A percentile compares a stretch with the other conserved stretches of the same genome.
Conservation (phyloP, 345 rosid genomes). For the Aquilaria malaccensis region DNA sequence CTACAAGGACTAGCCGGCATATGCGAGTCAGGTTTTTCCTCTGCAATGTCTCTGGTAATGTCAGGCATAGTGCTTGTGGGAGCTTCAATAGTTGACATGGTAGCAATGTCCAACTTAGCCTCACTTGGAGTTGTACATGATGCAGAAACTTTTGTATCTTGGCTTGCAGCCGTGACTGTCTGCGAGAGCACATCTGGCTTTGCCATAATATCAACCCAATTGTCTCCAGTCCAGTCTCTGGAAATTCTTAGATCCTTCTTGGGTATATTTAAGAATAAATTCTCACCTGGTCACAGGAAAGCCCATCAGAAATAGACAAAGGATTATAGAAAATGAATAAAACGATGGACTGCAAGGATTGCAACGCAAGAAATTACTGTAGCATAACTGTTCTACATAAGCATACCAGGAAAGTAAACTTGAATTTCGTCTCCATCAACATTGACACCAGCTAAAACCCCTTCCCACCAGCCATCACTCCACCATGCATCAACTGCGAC, state of each 20-base stretch:
- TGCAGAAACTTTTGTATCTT: constrained; percentile 38
- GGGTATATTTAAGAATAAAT: constrained; percentile 40
- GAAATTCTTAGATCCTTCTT: constrained; percentile 63
- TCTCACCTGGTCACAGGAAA: constrained; percentile 51
- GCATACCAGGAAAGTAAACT: constrained; percentile 73
- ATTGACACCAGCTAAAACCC: constrained; percentile 47
- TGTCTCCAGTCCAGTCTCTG: constrained; percentile 71
- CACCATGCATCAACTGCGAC: constrained; percentile 96
- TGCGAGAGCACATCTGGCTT: constrained; percentile 54
- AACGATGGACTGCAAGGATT: neutral
- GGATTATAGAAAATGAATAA: constrained; percentile 6
- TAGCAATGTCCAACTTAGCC: constrained; percentile 21
- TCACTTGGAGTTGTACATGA: constrained; percentile 39
- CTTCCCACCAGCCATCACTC: constrained; percentile 99
- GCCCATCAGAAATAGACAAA: constrained; percentile 10
- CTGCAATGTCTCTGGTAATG: constrained; percentile 19
- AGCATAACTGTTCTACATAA: constrained; percentile 2
- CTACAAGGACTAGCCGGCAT: constrained; percentile 17
- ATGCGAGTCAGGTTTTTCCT: constrained; percentile 28
- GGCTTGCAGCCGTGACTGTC: constrained; percentile 29
- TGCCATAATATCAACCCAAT: constrained; percentile 65
- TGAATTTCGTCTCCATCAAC: constrained; percentile 34
- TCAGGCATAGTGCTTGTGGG: constrained; percentile 19
- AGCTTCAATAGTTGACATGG: constrained; percentile 11
- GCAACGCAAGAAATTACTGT: constrained; percentile 3